phyloP scores from a whole-genome alignment of 2,329 filamentous ascomycete genomes.

The Zelopaecilomyces penicillatus region DNA sequence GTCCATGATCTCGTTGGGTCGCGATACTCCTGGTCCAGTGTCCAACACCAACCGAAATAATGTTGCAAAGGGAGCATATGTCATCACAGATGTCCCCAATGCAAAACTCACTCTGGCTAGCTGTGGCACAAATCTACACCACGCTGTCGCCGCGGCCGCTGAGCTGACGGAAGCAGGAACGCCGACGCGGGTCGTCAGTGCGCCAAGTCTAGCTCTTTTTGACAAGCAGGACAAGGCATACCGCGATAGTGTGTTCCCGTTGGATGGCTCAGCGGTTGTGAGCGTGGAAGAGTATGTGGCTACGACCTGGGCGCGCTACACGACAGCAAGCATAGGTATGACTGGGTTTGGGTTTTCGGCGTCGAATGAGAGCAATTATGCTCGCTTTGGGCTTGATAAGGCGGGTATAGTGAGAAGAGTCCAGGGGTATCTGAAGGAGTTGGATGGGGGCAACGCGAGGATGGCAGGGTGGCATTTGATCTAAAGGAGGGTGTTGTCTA shows the following conservation, averaged over 20 bases:
- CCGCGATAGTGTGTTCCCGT: slow-evolving; percentile 11
- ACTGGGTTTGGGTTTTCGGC: no score
- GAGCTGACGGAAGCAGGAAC: slow-evolving; percentile 26
- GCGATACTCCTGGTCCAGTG: slow-evolving; percentile 34
- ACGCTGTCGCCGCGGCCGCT: slow-evolving; percentile 31
- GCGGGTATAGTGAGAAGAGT: no score
- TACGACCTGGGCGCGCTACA: no score
- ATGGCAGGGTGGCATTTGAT: no score
- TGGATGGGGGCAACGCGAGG: no score
- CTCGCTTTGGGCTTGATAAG: no score
- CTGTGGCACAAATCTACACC: slow-evolving; percentile 27
- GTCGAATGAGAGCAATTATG: no score
- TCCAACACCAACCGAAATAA: slow-evolving; percentile 30
- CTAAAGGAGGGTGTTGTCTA: no score
- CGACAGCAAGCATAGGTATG: no score
- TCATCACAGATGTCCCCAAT: slow-evolving; percentile 32
- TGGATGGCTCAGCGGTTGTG: slow-evolving; percentile 1
- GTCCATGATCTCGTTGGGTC: slow-evolving; percentile 40
- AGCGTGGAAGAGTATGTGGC: no score
- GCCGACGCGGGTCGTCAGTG: slow-evolving; percentile 27
- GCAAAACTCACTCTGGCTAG: slow-evolving; percentile 38
- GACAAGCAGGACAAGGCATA: slow-evolving; percentile 31
- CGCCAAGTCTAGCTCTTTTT: slow-evolving; percentile 31
- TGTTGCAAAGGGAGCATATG: slow-evolving; percentile 37
- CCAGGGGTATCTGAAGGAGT: no score